Conservation (phyloP, 1,284 basidiomycete genomes). For the Marasmius sp. region DNA sequence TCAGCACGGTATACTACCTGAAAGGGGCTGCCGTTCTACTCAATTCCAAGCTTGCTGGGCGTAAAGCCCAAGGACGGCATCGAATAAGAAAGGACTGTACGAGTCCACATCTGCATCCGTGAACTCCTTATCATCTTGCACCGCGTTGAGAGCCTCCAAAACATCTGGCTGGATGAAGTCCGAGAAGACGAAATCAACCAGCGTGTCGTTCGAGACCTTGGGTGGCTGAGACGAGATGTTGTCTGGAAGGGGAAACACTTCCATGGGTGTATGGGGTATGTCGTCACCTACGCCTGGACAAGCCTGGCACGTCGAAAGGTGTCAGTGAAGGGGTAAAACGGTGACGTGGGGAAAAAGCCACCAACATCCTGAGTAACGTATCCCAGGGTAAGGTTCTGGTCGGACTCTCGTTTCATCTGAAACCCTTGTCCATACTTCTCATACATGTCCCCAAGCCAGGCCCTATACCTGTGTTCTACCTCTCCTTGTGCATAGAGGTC, state of each 20-base stretch:
- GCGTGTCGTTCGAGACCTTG: constrained; percentile 44
- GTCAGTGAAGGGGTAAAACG: neutral
- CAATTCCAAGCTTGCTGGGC: constrained; percentile 63
- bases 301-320: constrained; percentile 34
- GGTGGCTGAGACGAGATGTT: constrained; percentile 30
- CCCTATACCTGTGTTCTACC: constrained; percentile 49
- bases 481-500: constrained; percentile 50
- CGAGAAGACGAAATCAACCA: constrained; percentile 70
- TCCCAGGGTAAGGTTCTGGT: constrained; percentile 57
- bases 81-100: constrained; percentile 53
- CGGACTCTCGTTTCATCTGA: constrained; percentile 14
- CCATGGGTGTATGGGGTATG: constrained; percentile 47
- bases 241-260: neutral
- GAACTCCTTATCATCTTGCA: constrained; percentile 53
- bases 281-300: constrained; percentile 78
- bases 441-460: constrained; percentile 60
- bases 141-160: constrained; percentile 51
- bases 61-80: constrained; percentile 57
- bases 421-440: constrained; percentile 29
- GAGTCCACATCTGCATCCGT: constrained; percentile 46
- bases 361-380: constrained; percentile 75
- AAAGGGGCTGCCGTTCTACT: neutral
- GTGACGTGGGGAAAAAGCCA: constrained; percentile 8
- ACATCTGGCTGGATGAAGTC: constrained; percentile 61
- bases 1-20: neutral